Percentiles rank a stretch among this genome's conserved stretches.
Evolutionary conservation across 2,329 filamentous ascomycete species (phyloP).

Genomic region (Nectriaceae sp.): DNA sequence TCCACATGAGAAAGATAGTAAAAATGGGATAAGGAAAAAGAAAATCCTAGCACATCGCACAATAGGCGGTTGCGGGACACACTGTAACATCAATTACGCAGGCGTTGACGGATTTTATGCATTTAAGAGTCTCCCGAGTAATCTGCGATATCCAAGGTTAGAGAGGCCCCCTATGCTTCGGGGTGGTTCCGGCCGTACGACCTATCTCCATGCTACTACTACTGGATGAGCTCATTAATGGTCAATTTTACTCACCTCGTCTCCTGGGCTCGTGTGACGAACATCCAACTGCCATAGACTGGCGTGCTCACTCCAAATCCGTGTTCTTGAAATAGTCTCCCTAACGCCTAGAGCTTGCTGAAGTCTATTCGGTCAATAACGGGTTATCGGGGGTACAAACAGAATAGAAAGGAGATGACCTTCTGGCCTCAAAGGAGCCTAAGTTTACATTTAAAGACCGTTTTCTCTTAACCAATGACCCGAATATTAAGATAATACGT

Average conservation of each 20-base stretch:
- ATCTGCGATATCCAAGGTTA: slow-evolving; percentile 17
- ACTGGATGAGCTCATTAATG: slow-evolving; percentile 18
- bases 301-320: no score
- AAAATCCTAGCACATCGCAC: not conserved
- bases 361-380: no score
- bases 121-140: slow-evolving; percentile 19
- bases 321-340: no score
- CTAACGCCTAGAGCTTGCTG: no score
- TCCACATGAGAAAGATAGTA: no score
- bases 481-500: no score
- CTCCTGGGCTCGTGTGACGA: slow-evolving; percentile 16
- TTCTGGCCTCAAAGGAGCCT: no score
- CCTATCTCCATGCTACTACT: slow-evolving; percentile 5
- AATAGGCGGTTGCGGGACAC: slow-evolving; percentile 2
- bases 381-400: no score
- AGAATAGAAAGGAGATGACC: no score
- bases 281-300: slow-evolving; percentile 12
- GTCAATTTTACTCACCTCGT: slow-evolving; percentile 14
- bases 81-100: slow-evolving; percentile 23
- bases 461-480: no score
- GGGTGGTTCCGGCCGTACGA: slow-evolving; percentile 13
- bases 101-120: slow-evolving; percentile 25
- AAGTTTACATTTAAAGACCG: no score
- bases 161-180: slow-evolving; percentile 16
- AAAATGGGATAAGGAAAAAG: no score